These are phyloP conservation scores for Suhomyces panamericanus DNA, from an alignment of 1,139 yeast species.

Conservation along the genomic window DNA sequence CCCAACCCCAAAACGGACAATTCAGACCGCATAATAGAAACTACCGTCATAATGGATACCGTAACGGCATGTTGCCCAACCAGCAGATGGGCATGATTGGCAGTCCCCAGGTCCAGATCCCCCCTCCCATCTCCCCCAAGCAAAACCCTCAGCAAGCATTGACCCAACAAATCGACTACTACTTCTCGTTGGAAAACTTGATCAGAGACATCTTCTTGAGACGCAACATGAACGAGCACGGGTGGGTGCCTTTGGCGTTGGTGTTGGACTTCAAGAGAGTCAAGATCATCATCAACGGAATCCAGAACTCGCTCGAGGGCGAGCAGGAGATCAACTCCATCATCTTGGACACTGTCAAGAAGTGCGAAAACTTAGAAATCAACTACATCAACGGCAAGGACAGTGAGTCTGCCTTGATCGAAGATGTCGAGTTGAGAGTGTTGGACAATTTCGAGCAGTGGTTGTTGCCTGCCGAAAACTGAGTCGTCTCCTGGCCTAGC, in stretches of 20 bases:
- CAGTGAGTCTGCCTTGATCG: slow-evolving; percentile 27
- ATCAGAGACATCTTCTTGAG: slow-evolving; percentile 78
- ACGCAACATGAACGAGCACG: slow-evolving; percentile 72
- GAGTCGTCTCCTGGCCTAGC: slow-evolving; percentile 1
- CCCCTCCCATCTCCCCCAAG: slow-evolving; percentile 51
- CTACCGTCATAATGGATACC: slow-evolving; percentile 17
- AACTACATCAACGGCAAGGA: slow-evolving; percentile 31
- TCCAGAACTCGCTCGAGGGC: slow-evolving; percentile 34
- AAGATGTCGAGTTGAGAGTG: slow-evolving; percentile 43
- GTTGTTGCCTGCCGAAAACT: slow-evolving; percentile 32
- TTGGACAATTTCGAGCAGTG: slow-evolving; percentile 45
- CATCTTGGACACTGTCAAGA: slow-evolving; percentile 34
- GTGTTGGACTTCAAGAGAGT: slow-evolving; percentile 76
- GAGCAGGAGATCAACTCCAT: slow-evolving; percentile 24
- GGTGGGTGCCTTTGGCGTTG: slow-evolving; percentile 65
- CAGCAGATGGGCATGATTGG: slow-evolving; percentile 11
- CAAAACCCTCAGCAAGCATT: slow-evolving; percentile 50
- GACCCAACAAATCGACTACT: slow-evolving; percentile 79
- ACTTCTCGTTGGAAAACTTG: slow-evolving; percentile 84
- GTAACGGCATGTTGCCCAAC: slow-evolving; percentile 19
- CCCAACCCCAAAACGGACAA: slow-evolving; percentile 25
- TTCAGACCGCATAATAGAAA: slow-evolving; percentile 24
- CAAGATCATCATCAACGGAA: slow-evolving; percentile 50
- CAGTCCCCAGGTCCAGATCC: slow-evolving; percentile 35
- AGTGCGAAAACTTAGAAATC: slow-evolving; percentile 43